phyloP scores from a whole-genome alignment of 83 land plant species.

The Picea engelmannii region DNA sequence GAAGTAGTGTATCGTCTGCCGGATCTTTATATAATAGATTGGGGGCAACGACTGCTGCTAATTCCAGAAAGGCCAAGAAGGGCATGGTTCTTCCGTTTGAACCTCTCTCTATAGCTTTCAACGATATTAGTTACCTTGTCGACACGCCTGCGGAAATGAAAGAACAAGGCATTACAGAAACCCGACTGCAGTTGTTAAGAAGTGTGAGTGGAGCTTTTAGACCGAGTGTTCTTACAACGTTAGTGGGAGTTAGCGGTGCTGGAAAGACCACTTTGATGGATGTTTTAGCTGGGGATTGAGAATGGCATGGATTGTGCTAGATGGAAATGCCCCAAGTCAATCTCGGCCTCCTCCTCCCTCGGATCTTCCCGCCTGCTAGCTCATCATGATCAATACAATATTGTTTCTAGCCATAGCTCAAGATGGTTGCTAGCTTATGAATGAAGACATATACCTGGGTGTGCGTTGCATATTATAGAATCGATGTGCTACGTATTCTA shows the following conservation, averaged over 20 bases:
- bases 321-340: too few species aligned
- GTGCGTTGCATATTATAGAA: too few species aligned
- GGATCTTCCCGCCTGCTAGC: too few species aligned
- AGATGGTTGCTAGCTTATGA: too few species aligned
- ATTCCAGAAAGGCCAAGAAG: constrained; percentile 12
- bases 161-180: constrained; percentile 9
- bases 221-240: constrained; percentile 53
- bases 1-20: not conserved
- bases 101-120: constrained; percentile 53
- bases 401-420: too few species aligned
- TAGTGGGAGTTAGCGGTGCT: constrained; percentile 71
- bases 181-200: constrained; percentile 36
- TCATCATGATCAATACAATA: too few species aligned
- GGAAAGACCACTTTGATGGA: constrained; percentile 75
- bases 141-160: constrained; percentile 55
- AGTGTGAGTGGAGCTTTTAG: constrained; percentile 59
- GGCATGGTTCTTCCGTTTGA: constrained; percentile 71
- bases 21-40: not conserved
- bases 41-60: constrained; percentile 8
- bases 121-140: constrained; percentile 49
- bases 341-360: too few species aligned
- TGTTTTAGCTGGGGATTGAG: constrained; percentile 21
- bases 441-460: too few species aligned
- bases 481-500: too few species aligned
- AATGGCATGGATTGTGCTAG: too few species aligned